phyloP scores from a whole-genome alignment of 805 yeast genomes.

The Priceomyces melissophilus region DNA sequence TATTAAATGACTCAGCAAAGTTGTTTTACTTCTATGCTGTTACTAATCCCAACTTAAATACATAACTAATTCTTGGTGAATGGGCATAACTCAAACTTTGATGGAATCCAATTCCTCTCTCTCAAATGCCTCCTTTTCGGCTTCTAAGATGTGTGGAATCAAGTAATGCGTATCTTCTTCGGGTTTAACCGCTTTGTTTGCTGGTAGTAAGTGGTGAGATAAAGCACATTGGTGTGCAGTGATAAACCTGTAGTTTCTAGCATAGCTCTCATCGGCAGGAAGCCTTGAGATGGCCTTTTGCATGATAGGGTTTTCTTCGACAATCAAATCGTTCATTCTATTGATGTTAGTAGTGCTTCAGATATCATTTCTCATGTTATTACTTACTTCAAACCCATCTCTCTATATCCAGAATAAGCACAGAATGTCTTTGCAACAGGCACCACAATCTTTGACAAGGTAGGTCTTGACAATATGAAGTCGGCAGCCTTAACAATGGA shows the following conservation, averaged over 20 bases:
- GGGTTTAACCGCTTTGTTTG: slow-evolving; percentile 69
- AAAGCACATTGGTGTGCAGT: slow-evolving; percentile 88
- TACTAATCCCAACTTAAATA: too few species aligned
- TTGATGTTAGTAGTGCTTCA: slow-evolving; percentile 14
- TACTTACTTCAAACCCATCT: slow-evolving; percentile 73
- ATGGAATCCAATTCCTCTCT: slow-evolving; percentile 85
- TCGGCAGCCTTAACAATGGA: slow-evolving; percentile 73
- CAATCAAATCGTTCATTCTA: slow-evolving; percentile 78
- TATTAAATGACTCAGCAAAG: too few species aligned
- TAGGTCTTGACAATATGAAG: slow-evolving; percentile 75
- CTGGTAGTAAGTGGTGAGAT: slow-evolving; percentile 81
- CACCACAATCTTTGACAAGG: slow-evolving; percentile 67
- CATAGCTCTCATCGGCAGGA: slow-evolving; percentile 79
- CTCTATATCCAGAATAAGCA: slow-evolving; percentile 85
- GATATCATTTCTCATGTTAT: not conserved
- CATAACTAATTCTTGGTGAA: too few species aligned
- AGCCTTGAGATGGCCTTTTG: slow-evolving; percentile 87
- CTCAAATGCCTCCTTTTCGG: slow-evolving; percentile 88
- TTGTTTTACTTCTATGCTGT: too few species aligned
- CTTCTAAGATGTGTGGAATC: slow-evolving; percentile 86
- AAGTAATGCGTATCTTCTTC: slow-evolving; percentile 82
- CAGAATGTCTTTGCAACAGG: slow-evolving; percentile 79
- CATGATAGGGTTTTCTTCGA: slow-evolving; percentile 82
- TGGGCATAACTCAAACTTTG: slow-evolving; percentile 20
- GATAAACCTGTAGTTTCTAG: slow-evolving; percentile 87